These are phyloP conservation scores for Solanum bulbocastanum DNA, from an alignment of 257 asterid genomes.

Conservation along the genomic window DNA sequence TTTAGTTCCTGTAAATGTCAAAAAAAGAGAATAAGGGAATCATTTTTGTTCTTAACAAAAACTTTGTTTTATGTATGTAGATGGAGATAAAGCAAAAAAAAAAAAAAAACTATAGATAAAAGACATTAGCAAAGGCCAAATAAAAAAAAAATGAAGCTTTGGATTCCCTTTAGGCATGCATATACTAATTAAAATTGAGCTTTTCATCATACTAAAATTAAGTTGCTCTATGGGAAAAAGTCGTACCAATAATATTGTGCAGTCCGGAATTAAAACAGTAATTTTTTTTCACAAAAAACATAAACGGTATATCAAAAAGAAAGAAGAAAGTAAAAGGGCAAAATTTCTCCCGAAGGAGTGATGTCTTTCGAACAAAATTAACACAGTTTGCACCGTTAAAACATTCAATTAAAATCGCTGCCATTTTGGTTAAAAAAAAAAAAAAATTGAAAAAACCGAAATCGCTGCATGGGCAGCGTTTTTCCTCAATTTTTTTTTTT, in stretches of 20 bases:
- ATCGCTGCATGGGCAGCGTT: too few relatives aligned
- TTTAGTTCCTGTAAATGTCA: conserved; percentile 2
- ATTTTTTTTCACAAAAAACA: too few relatives aligned
- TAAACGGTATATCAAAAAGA: too few relatives aligned
- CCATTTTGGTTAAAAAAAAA: too few relatives aligned
- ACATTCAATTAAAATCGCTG: too few relatives aligned
- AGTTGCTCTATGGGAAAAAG: background rate
- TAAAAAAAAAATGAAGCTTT: conserved; percentile 11
- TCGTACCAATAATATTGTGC: background rate
- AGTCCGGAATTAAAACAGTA: too few relatives aligned
- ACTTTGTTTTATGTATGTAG: background rate
- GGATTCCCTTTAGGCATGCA: conserved; percentile 2
- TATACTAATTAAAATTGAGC: background rate
- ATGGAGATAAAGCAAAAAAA: background rate
- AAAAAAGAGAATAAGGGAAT: background rate
- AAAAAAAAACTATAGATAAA: conserved; percentile 3
- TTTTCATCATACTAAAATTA: background rate
- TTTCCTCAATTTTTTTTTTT: too few relatives aligned
- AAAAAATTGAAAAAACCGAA: too few relatives aligned
- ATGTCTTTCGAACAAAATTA: too few relatives aligned
- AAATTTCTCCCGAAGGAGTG: too few relatives aligned
- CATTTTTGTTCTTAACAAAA: background rate
- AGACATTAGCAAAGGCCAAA: conserved; percentile 4
- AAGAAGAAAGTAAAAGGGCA: too few relatives aligned
- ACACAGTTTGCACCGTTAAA: too few relatives aligned